Percentiles rank a stretch among this genome's conserved stretches.
phyloP scores from a whole-genome alignment of 2,329 filamentous ascomycete genomes.

The Didymella lethalis region DNA sequence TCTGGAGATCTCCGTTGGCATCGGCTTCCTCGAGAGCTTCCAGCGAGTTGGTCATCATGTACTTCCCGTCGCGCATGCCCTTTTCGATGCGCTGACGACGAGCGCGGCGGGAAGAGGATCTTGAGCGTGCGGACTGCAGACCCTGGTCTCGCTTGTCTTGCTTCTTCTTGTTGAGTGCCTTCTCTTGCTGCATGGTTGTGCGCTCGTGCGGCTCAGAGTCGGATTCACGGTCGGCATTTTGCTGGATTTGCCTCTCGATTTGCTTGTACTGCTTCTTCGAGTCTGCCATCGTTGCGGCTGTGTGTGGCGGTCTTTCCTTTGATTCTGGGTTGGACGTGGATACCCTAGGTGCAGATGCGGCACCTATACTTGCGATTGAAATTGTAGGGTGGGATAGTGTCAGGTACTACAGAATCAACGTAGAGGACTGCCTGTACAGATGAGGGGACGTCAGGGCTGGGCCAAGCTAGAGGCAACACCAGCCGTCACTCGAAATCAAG shows the following conservation, averaged over 20 bases:
- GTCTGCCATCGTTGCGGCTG: slow-evolving; percentile 41
- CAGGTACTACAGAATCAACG: slow-evolving; percentile 11
- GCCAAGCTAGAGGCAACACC: slow-evolving; percentile 23
- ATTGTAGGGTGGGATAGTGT: slow-evolving; percentile 6
- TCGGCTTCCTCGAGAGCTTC: slow-evolving; percentile 62
- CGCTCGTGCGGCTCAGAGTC: slow-evolving; percentile 51
- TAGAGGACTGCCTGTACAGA: slow-evolving; percentile 20
- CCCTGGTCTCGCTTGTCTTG: slow-evolving; percentile 49
- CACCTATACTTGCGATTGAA: slow-evolving; percentile 18
- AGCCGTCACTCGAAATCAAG: slow-evolving; percentile 46
- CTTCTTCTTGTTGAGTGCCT: slow-evolving; percentile 54
- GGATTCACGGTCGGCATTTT: slow-evolving; percentile 24
- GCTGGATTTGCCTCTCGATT: slow-evolving; percentile 5
- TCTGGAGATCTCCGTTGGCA: slow-evolving; percentile 57
- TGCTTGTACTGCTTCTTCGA: slow-evolving; percentile 14
- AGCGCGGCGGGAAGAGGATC: slow-evolving; percentile 57
- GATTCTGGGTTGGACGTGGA: slow-evolving; percentile 11
- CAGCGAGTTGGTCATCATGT: slow-evolving; percentile 60
- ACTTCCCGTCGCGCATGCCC: slow-evolving; percentile 57
- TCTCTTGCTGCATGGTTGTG: slow-evolving; percentile 57
- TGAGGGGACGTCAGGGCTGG: slow-evolving; percentile 18
- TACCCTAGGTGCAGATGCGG: slow-evolving; percentile 14
- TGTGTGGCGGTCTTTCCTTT: slow-evolving; percentile 7
- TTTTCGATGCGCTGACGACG: slow-evolving; percentile 58
- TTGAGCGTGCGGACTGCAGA: slow-evolving; percentile 54